phyloP scores from a whole-genome alignment of 1,284 basidiomycete genomes.

The Mycena sp. region DNA sequence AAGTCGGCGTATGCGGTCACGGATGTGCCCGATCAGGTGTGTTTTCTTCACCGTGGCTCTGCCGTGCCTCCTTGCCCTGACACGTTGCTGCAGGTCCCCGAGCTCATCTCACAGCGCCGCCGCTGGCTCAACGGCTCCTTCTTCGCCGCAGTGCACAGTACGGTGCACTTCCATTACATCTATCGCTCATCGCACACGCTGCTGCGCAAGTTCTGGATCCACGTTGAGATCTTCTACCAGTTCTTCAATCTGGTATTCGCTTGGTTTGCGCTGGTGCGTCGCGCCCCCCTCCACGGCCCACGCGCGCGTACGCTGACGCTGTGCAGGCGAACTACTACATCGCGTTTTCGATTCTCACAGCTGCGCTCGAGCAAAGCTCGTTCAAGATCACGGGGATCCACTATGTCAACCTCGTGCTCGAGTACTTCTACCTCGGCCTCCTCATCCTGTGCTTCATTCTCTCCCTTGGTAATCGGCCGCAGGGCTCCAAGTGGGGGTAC shows the following conservation, averaged over 20 bases:
- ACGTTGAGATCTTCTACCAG: slow-evolving; percentile 95
- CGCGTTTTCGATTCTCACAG: slow-evolving; percentile 82
- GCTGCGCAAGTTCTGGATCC: slow-evolving; percentile 91
- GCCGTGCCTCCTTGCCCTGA: background rate
- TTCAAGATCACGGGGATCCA: slow-evolving; percentile 71
- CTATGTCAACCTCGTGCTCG: slow-evolving; percentile 80
- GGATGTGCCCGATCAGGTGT: slow-evolving; percentile 87
- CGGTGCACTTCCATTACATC: slow-evolving; percentile 91
- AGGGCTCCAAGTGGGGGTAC: slow-evolving; percentile 87
- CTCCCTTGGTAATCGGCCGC: slow-evolving; percentile 91
- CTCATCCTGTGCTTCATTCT: slow-evolving; percentile 93
- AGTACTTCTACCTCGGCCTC: slow-evolving; percentile 90
- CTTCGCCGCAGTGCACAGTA: slow-evolving; percentile 93
- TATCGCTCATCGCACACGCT: slow-evolving; percentile 90
- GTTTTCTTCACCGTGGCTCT: slow-evolving; percentile 28
- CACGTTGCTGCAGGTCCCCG: slow-evolving; percentile 67
- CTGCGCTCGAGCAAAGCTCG: slow-evolving; percentile 71
- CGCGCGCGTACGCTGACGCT: background rate
- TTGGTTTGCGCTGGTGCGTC: slow-evolving; percentile 89
- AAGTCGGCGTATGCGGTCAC: slow-evolving; percentile 94
- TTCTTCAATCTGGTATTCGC: slow-evolving; percentile 90
- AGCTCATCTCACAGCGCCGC: slow-evolving; percentile 91
- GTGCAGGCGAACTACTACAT: slow-evolving; percentile 89
- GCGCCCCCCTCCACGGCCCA: slow-evolving; percentile 28
- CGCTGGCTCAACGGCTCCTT: slow-evolving; percentile 98